Evolutionary conservation across 1,284 basidiomycete genomes (phyloP), one percentile per base, ranked within the genome.

Genomic region (Polyporus tsugae): DNA sequence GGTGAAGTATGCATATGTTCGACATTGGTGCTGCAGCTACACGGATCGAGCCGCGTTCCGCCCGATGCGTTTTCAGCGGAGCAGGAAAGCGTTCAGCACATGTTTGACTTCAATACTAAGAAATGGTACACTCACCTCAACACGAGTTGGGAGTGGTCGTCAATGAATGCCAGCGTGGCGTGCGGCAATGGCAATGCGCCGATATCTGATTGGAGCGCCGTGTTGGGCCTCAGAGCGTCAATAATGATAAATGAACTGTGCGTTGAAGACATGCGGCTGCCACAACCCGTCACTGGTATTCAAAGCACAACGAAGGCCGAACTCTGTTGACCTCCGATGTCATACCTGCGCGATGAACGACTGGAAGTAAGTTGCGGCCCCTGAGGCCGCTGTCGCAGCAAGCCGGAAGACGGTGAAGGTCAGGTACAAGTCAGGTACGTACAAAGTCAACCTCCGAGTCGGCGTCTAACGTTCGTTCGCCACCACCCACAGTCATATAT

Each of bases 261-360:
- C 66, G 62, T 64, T 68, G 66, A n/a, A 60, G 35, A 49, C 59
- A 22, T 63, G 67, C 29, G 63, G 59, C 58, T 13, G 59, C 67
- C 59, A 55, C 38, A 46, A 63, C 36, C 53, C 36, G 22, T 22
- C 15, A 36, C 57, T 41, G 58, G 35, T 46, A 29, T 25, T 41
- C 55, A 53, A 39, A 33, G 17, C 33, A 33, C 52, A 33, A 33
- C 25, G 11, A 17, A 57, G 60, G 19, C 41, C 35, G n/a, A 44
- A 44, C 22, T 41, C 17, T 25, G 33, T 46, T 46, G 38, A 39
- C 38, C 25, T 46, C 60, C 41, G 42, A 42, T 60, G 59, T 49
- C 42, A 36, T 39, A n/a, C n/a, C 61, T 22, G 61, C 19, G n/a
- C 61, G 19, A 22, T 52, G 33, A 22, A 53, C 44, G 6, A 25